Evolutionary conservation across 2,329 filamentous ascomycete species (phyloP).

Genomic region (Colletotrichum karsti): DNA sequence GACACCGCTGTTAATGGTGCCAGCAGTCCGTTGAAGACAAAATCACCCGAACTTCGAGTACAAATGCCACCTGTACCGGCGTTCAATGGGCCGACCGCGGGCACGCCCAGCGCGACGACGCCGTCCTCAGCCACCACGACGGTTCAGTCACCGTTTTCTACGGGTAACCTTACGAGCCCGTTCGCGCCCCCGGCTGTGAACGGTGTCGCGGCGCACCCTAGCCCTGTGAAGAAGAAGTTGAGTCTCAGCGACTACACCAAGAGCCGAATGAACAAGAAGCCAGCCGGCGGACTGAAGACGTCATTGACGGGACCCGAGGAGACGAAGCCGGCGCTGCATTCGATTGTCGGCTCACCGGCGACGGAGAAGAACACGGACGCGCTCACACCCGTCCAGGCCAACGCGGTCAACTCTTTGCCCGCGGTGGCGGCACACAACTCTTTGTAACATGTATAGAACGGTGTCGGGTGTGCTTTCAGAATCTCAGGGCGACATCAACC

Average conservation of each 20-base stretch:
- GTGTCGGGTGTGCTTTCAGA: neutral
- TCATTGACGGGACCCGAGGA: conserved; percentile 42
- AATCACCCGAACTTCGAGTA: conserved; percentile 56
- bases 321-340: conserved; percentile 44
- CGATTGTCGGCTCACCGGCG: conserved; percentile 42
- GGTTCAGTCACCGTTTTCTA: conserved; percentile 60
- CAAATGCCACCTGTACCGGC: conserved; percentile 65
- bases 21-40: conserved; percentile 23
- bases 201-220: conserved; percentile 57
- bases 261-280: conserved; percentile 61
- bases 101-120: conserved; percentile 47
- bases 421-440: conserved; percentile 19
- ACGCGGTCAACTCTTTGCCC: conserved; percentile 14
- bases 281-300: conserved; percentile 14
- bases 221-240: conserved; percentile 73
- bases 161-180: conserved; percentile 48
- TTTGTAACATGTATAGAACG: conserved; percentile 45
- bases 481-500: neutral
- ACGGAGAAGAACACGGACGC: conserved; percentile 39
- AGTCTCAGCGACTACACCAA: conserved; percentile 73
- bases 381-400: conserved; percentile 13
- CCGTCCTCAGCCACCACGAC: conserved; percentile 55
- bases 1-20: conserved; percentile 23
- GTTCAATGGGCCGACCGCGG: conserved; percentile 51
- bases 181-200: conserved; percentile 53